Evolutionary conservation across 106 monocot species (phyloP).

Genomic region (Dactylorhiza incarnata): DNA sequence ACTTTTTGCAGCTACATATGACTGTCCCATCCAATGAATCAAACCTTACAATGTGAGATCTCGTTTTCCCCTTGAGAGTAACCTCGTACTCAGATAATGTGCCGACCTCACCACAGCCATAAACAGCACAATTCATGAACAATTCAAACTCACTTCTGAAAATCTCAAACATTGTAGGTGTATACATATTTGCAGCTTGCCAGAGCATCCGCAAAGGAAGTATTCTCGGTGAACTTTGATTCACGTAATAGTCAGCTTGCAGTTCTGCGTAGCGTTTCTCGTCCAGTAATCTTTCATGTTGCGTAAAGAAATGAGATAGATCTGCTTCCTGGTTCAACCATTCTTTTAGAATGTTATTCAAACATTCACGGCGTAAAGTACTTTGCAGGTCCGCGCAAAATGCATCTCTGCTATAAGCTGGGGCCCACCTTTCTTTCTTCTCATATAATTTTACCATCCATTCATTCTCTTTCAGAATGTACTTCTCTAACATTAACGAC

Average conservation of each 20-base stretch:
- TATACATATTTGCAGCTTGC: slow-evolving; percentile 54
- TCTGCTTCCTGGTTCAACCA: slow-evolving; percentile 29
- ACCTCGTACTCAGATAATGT: slow-evolving; percentile 44
- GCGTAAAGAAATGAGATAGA: slow-evolving; percentile 31
- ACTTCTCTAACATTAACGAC: slow-evolving; percentile 42
- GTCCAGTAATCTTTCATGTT: slow-evolving; percentile 35
- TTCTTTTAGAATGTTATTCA: slow-evolving; percentile 29
- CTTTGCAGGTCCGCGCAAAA: slow-evolving; percentile 56
- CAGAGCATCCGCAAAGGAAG: slow-evolving; percentile 41
- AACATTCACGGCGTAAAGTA: slow-evolving; percentile 34
- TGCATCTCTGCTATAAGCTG: slow-evolving; percentile 27
- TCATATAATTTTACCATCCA: slow-evolving; percentile 48
- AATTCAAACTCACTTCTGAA: slow-evolving; percentile 57
- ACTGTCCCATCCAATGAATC: slow-evolving; percentile 45
- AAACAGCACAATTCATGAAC: slow-evolving; percentile 45
- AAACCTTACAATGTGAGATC: slow-evolving; percentile 53
- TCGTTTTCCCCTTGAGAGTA: slow-evolving; percentile 34
- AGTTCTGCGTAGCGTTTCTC: slow-evolving; percentile 35
- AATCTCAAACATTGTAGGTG: slow-evolving; percentile 47
- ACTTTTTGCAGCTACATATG: slow-evolving; percentile 58
- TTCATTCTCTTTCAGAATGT: slow-evolving; percentile 47
- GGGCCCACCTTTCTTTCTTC: slow-evolving; percentile 57
- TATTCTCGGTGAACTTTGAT: slow-evolving; percentile 32
- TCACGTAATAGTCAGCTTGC: slow-evolving; percentile 58
- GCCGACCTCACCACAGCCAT: slow-evolving; percentile 47